Evolutionary conservation across 108 stramenopile species (phyloP).

Genomic region (Phaeodactylum tricornutum): DNA sequence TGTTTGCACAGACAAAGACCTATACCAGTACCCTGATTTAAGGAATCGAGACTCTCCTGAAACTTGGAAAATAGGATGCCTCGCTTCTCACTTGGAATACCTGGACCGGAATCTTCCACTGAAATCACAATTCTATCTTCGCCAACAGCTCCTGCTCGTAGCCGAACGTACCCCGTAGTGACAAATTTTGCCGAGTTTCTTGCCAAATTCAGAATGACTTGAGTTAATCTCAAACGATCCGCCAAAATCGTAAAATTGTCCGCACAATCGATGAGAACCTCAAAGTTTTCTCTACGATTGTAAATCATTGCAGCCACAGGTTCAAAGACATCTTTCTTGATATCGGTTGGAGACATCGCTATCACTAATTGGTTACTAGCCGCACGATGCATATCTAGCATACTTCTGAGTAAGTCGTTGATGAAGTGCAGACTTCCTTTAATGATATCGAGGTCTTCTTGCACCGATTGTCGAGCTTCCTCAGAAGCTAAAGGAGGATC

Average conservation of each 20-base stretch:
- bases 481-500: conserved; percentile 3
- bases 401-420: conserved; percentile 33
- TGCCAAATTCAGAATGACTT: conserved; percentile 38
- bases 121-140: conserved; percentile 6
- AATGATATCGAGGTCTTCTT: conserved; percentile 33
- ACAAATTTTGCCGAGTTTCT: conserved; percentile 40
- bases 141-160: conserved; percentile 16
- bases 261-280: conserved; percentile 28
- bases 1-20: conserved; percentile 24
- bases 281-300: conserved; percentile 7
- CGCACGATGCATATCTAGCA: conserved; percentile 49
- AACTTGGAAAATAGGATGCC: conserved; percentile 21
- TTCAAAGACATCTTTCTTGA: conserved; percentile 37
- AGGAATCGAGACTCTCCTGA: conserved; percentile 22
- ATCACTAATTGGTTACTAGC: conserved; percentile 25
- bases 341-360: conserved; percentile 18
- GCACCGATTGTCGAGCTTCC: conserved; percentile 4
- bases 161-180: conserved; percentile 35
- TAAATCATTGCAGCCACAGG: conserved; percentile 26
- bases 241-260: conserved; percentile 23
- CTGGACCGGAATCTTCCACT: conserved; percentile 30
- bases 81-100: conserved; percentile 25
- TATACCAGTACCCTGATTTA: conserved; percentile 28
- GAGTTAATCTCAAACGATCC: conserved; percentile 39
- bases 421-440: conserved; percentile 28